Base-by-base conservation (phyloP, 192 early-diverging fungal species). In the Coemansia sp. region DNA sequence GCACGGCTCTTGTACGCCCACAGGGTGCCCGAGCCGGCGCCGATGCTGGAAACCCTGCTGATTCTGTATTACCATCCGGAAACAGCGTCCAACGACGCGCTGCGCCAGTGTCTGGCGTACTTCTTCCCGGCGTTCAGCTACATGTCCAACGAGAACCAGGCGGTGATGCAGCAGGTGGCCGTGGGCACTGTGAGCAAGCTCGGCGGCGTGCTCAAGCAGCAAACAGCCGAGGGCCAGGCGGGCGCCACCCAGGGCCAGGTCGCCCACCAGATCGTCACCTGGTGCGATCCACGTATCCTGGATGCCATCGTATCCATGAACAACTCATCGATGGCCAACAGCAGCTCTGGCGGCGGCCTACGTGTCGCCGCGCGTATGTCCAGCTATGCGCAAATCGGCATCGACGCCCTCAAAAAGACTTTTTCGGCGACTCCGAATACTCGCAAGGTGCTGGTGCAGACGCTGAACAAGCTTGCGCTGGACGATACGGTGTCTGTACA, bases 121-220 rank as follows among this genome's bases (percentile, higher is more conserved):
- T 96, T 96, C 60, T 86, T 96, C 60, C 93, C 91, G 7, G 90
- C 89, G 12, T 94, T 85, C 67, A 89, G 91, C 68, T 87, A 92
- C 63, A 93, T 94, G 30, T 84, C 88, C 7, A 64, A 80, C 48
- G 87, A 88, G 0, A 91, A 91, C 76, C 94, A 95, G 73, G 71
- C 60, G 11, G 60, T 86, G 48, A 68, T 96, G 66, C 82, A 82
- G 62, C 66, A 85, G 64, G 88, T 94, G 49, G 73, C 81, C 11
- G 67, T 83, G 25, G 31, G 56, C 28, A 38, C 74, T 10, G 64
- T 83, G 20, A 69, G 72, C 60, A 60, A 67, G 31, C 67, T 83
- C 59, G 63, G 64, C 51, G 57, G 60, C 48, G 66, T 78, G 38
- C 69, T 83, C 7, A 76, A 77, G 60, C 66, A 78, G 68, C 64